These are phyloP conservation scores for Fusarium verticillioides DNA, from an alignment of 2,329 filamentous ascomycete species.

Conservation along the genomic window DNA sequence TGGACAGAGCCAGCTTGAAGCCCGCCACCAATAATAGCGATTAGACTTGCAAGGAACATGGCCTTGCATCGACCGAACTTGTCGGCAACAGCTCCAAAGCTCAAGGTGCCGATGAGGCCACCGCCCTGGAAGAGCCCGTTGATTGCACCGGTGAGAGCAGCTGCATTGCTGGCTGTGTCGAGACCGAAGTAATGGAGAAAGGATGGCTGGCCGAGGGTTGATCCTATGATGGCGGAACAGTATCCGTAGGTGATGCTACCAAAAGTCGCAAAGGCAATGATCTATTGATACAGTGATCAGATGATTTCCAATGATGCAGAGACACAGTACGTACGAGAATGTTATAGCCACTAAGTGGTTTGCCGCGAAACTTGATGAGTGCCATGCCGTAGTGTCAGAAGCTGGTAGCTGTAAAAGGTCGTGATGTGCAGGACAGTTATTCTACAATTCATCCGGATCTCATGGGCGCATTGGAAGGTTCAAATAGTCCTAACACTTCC, in stretches of 20 bases:
- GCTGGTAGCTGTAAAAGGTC: background rate
- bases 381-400: background rate
- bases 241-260: background rate
- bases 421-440: fast-evolving
- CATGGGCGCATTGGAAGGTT: background rate
- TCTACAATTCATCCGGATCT: background rate
- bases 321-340: background rate
- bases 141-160: background rate
- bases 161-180: background rate
- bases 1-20: background rate
- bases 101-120: background rate
- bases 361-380: background rate
- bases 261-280: background rate
- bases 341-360: background rate
- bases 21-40: background rate
- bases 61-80: background rate
- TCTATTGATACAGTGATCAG: background rate
- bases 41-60: background rate
- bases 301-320: fast-evolving
- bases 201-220: background rate
- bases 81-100: background rate
- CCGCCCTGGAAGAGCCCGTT: background rate
- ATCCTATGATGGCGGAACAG: background rate
- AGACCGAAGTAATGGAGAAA: conserved; percentile 1
- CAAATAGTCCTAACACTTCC: background rate